phyloP scores from a whole-genome alignment of 1,284 basidiomycete species.

The Ustanciosporium gigantosporum region DNA sequence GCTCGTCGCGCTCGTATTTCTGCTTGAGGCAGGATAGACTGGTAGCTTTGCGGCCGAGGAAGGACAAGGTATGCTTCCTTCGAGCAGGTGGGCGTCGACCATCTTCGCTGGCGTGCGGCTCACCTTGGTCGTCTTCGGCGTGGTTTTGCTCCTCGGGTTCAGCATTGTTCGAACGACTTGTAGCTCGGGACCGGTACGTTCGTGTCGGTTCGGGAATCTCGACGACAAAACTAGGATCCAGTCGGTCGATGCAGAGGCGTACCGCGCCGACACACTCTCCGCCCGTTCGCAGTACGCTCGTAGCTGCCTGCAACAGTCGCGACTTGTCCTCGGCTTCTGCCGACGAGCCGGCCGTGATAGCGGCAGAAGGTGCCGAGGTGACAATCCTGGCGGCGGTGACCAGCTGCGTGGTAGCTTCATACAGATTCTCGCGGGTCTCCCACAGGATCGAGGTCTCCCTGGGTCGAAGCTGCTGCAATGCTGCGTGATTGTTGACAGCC shows the following conservation, averaged over 20 bases:
- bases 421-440: constrained; percentile 78
- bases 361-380: constrained; percentile 62
- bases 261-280: constrained; percentile 54
- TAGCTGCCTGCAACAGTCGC: constrained; percentile 77
- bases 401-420: constrained; percentile 80
- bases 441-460: constrained; percentile 44
- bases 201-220: constrained; percentile 24
- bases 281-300: constrained; percentile 72
- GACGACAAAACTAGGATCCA: constrained; percentile 26
- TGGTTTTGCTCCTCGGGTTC: constrained; percentile 5
- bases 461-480: constrained; percentile 37
- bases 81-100: constrained; percentile 11
- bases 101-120: not conserved
- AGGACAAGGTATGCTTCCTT: constrained; percentile 63
- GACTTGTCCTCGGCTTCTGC: constrained; percentile 81
- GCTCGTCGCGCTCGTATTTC: constrained; percentile 47
- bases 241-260: constrained; percentile 45
- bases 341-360: constrained; percentile 62
- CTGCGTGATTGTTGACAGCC: constrained; percentile 62
- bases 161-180: constrained; percentile 2
- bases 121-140: constrained; percentile 4
- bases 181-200: constrained; percentile 8
- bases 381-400: constrained; percentile 77
- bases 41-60: constrained; percentile 64
- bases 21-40: constrained; percentile 61